Base-by-base conservation (phyloP, 192 early-diverging fungal genomes). In the Mortierella claussenii region DNA sequence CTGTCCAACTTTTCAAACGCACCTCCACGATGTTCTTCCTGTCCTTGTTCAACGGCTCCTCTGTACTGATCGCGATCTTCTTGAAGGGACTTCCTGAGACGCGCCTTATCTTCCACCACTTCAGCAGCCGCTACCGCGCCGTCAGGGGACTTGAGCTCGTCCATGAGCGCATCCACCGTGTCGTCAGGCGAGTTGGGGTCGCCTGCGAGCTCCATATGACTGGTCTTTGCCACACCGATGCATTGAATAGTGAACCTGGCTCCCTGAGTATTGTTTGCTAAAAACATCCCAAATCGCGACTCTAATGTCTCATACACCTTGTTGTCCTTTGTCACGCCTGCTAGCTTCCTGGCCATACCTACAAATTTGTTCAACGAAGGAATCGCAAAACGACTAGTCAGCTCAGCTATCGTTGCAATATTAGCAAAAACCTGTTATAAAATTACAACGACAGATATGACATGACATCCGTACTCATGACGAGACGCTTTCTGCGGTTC, bases 201-300 rank as follows among this genome's bases (percentile, higher is more conserved):
- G 4, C 44, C 56, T 6, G 61, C 64, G 2, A 80, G 54, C 21
- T 82, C 79, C 68, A 80, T 80, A 15, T 67, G 62, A 10, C 45
- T 58, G 12, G 75, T 70, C 23, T 63, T 66, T 18, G 80, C 69
- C 8, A 84, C 37, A 3, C 89, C 89, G 0, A 82, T 45, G 28
- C 85, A 79, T 17, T 85, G 71, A 21, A 91, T 81, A 4, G 44
- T 65, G 43, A 86, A 88, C 0, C 47, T 30, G 52, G 78, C 76
- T 32, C 83, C 78, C 30, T 80, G 69, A 0, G 81, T 80, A 37
- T 84, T 86, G 26, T 68, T 86, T 23, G 87, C 80, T 11, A 88
- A 48, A 51, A 88, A 88, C 81, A 82, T 79, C 1, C 75, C 60
- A 56, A 82, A 68, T 11, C 81, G 75, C 3, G 76, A 78, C 26